phyloP scores from a whole-genome alignment of 2,329 filamentous ascomycete species.

The Myrmaecium sp. region DNA sequence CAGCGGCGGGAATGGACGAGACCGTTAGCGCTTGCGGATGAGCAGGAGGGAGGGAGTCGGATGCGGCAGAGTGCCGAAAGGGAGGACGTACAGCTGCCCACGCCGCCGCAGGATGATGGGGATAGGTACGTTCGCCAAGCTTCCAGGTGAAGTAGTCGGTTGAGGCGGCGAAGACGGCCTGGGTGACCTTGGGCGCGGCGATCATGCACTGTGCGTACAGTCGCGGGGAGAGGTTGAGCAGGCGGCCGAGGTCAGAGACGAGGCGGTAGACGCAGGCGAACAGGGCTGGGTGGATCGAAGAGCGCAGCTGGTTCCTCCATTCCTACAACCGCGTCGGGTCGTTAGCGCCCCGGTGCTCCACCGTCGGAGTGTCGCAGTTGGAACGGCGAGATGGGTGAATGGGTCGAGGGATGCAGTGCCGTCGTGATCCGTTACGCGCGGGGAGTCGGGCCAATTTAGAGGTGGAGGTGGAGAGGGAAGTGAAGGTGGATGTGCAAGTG shows the following conservation, averaged over 20 bases:
- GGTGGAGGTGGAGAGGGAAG: slow-evolving; percentile 1
- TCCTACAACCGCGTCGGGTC: slow-evolving; percentile 44
- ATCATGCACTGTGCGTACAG: slow-evolving; percentile 51
- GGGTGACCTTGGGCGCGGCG: slow-evolving; percentile 54
- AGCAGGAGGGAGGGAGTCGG: not conserved
- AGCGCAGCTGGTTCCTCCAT: slow-evolving; percentile 77
- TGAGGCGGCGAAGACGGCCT: slow-evolving; percentile 60
- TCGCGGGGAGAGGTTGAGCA: slow-evolving; percentile 36
- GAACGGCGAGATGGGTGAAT: too few species aligned
- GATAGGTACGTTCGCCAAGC: slow-evolving; percentile 58
- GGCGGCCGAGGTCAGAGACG: slow-evolving; percentile 37
- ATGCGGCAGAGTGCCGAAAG: too few species aligned
- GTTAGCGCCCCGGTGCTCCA: too few species aligned
- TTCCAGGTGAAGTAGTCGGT: slow-evolving; percentile 82
- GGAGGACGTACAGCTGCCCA: slow-evolving; percentile 58
- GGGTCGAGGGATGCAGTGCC: not conserved
- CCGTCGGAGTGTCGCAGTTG: too few species aligned
- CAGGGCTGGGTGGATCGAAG: slow-evolving; percentile 76
- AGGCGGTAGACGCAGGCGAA: slow-evolving; percentile 62
- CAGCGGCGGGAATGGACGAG: slow-evolving; percentile 3
- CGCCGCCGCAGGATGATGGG: too few species aligned
- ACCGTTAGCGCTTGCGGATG: not conserved
- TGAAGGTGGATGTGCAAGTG: too few species aligned
- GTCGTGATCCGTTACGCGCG: too few species aligned
- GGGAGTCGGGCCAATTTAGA: too few species aligned